Conservation (phyloP, 768 basidiomycete species). For the Hygrophorus pudorinus region DNA sequence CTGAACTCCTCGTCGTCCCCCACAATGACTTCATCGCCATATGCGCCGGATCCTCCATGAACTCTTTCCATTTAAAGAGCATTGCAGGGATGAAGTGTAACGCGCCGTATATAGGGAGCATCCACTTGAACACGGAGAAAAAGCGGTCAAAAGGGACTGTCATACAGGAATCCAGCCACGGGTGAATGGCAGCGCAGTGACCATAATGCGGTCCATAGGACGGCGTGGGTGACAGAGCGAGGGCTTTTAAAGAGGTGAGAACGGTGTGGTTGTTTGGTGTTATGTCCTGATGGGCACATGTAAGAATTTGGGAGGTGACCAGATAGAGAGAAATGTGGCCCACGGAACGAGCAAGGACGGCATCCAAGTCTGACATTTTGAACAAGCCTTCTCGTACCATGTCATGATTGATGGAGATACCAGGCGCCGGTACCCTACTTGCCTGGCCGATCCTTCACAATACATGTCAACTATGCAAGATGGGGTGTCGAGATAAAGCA, state of each 20-base stretch:
- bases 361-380: slow-evolving; percentile 47
- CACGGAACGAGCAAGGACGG: slow-evolving; percentile 39
- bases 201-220: slow-evolving; percentile 42
- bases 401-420: slow-evolving; percentile 49
- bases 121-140: slow-evolving; percentile 75
- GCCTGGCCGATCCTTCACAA: slow-evolving; percentile 59
- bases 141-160: slow-evolving; percentile 61
- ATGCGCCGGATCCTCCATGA: slow-evolving; percentile 52
- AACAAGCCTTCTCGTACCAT: slow-evolving; percentile 51
- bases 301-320: not conserved
- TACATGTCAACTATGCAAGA: not conserved
- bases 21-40: slow-evolving; percentile 56
- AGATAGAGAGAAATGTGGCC: slow-evolving; percentile 7
- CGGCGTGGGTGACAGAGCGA: slow-evolving; percentile 21
- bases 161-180: slow-evolving; percentile 50
- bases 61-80: slow-evolving; percentile 64
- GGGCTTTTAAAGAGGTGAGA: slow-evolving; percentile 33
- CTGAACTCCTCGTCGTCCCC: slow-evolving; percentile 75
- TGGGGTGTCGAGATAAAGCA: slow-evolving; percentile 9
- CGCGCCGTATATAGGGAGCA: slow-evolving; percentile 77
- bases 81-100: slow-evolving; percentile 83
- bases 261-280: slow-evolving; percentile 39
- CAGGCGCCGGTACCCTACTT: slow-evolving; percentile 48
- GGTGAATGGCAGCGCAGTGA: slow-evolving; percentile 73
- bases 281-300: slow-evolving; percentile 32